Base-by-base conservation (phyloP, 2,329 filamentous ascomycete genomes). In the Trichoderma guizhouense region DNA sequence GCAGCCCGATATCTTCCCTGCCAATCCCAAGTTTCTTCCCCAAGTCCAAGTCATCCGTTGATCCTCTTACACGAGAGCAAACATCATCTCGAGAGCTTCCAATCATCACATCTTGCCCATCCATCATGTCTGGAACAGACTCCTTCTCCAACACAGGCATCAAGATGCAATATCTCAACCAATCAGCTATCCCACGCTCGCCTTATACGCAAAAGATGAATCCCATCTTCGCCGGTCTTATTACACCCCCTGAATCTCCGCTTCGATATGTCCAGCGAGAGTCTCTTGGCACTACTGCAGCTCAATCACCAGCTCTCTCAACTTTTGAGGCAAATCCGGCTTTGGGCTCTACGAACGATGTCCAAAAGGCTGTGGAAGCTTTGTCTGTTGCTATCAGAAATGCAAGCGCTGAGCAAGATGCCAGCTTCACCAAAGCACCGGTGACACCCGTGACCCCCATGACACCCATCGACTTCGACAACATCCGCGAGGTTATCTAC, bases 401-500 rank as follows among this genome's bases (percentile, higher is more conserved):
- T 11, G 39, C 28, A 5, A 28, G 30, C 3, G 3, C 34, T n/a
- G 28, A 34, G 6, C 21, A 6, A 11, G 3, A 36, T 43, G 15
- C 28, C 26, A 21, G 4, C 7, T 5, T 51, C 5, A 1, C 18
- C 9, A 26, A 11, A 39, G 8, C 34, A 30, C 12, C 15, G 3
- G 11, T 18, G 24, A 7, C 34, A 3, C 15, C 53, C 5, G 7
- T 43, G 5, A 71, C 21, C 65, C 69, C 72, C 4, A 7, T 72
- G 8, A 71, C n/a, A 63, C 69, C 72, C 4, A 6, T 72, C 9
- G 74, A 74, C 21, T 36, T 74, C 3, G 68, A 65, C 7, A 66
- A 69, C 0, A 3, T 73, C 21, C 70, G 69, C 1, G 77, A 81
- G 36, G 73, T 75, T 5, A 77, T 82, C 14, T 76, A 74, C 36